phyloP scores from a whole-genome alignment of 2,329 filamentous ascomycete species.

The Boeremia exigua region DNA sequence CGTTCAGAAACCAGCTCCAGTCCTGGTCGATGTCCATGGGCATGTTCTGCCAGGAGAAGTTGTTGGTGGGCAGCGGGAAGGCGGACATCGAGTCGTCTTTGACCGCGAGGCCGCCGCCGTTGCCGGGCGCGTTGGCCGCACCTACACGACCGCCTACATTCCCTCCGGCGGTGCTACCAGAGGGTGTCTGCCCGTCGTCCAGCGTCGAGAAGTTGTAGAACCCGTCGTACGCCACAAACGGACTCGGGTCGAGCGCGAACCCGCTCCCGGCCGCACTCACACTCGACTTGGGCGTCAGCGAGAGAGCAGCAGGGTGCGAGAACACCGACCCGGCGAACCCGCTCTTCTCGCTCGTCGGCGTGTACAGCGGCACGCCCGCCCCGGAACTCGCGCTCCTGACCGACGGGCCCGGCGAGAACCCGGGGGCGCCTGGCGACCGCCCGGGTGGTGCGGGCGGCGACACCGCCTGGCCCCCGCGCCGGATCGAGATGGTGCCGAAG shows the following conservation, averaged over 20 bases:
- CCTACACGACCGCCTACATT: too few relatives aligned
- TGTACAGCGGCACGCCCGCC: background rate
- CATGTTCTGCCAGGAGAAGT: constrained; percentile 49
- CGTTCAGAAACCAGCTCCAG: constrained; percentile 50
- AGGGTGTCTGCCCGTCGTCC: too few relatives aligned
- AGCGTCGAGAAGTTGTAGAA: constrained; percentile 47
- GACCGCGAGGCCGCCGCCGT: constrained; percentile 14
- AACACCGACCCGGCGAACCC: background rate
- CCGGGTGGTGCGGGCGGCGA: background rate
- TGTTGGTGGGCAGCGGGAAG: constrained; percentile 43
- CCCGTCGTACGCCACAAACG: constrained; percentile 49
- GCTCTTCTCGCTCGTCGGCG: constrained; percentile 14
- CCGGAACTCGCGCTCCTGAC: background rate
- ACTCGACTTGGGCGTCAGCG: constrained; percentile 18
- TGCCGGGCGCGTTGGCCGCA: too few relatives aligned
- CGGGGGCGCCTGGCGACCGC: background rate
- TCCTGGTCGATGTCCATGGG: constrained; percentile 52
- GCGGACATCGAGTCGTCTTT: constrained; percentile 42
- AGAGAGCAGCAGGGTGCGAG: background rate
- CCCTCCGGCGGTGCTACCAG: too few relatives aligned
- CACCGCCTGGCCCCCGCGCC: constrained; percentile 31
- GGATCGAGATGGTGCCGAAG: constrained; percentile 51
- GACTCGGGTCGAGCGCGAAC: constrained; percentile 23
- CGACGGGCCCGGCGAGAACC: background rate
- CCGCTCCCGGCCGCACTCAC: constrained; percentile 20